A percentile compares a stretch with the other conserved stretches of the same genome.
Conservation (phyloP, 225 moss, liverwort and hornwort species). For the Pleurozium schreberi region DNA sequence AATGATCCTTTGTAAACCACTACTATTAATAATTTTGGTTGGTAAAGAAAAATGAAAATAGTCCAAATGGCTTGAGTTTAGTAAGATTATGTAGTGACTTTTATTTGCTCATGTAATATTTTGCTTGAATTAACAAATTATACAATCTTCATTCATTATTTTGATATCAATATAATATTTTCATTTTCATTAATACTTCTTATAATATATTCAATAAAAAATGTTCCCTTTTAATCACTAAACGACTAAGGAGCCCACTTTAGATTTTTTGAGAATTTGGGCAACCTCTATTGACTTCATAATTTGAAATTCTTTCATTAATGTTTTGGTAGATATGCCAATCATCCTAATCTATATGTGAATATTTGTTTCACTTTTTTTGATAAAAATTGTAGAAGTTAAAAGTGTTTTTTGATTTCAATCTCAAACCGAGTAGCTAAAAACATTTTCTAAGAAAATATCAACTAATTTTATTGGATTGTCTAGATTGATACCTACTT, state of each 20-base stretch:
- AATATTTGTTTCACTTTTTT: not conserved
- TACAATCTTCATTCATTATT: not conserved
- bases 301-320: not conserved
- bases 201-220: not conserved
- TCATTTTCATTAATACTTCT: not conserved
- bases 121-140: not conserved
- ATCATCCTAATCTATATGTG: not conserved
- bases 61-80: too few species aligned
- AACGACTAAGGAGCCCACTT: rapidly evolving
- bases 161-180: not conserved
- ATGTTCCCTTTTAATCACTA: not conserved
- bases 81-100: not conserved
- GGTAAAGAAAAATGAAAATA: too few species aligned
- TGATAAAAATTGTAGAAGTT: not conserved
- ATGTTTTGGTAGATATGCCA: too few species aligned
- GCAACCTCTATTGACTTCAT: not conserved
- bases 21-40: not conserved
- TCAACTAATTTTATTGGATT: too few species aligned
- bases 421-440: not conserved
- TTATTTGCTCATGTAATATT: not conserved
- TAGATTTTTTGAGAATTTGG: too few species aligned
- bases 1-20: not conserved
- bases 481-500: not conserved
- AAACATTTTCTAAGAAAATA: not conserved
- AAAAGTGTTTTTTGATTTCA: not conserved